Conservation (phyloP, 1,139 yeast genomes). For the Hanseniaspora gamundiae region DNA sequence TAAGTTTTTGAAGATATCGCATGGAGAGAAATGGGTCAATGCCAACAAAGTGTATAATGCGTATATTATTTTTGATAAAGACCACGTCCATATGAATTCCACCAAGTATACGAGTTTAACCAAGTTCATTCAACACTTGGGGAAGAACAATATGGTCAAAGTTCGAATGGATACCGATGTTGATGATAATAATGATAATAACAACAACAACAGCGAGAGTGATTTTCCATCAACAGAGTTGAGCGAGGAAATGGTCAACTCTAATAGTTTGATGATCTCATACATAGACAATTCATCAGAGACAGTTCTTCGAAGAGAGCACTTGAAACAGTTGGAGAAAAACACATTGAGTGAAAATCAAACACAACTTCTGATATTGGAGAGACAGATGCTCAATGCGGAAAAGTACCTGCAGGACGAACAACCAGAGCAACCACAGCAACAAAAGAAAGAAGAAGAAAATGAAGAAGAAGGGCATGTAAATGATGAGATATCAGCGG, state of each 20-base stretch:
- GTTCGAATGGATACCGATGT: slow-evolving; percentile 34
- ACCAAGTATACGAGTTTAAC: slow-evolving; percentile 70
- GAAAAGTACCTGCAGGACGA: slow-evolving; percentile 1
- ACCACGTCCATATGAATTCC: slow-evolving; percentile 84
- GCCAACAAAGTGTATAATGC: slow-evolving; percentile 88
- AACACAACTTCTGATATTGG: slow-evolving; percentile 31
- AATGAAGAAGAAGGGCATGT: not conserved
- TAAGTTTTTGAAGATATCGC: slow-evolving; percentile 47
- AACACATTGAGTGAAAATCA: slow-evolving; percentile 35
- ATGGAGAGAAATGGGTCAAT: slow-evolving; percentile 70
- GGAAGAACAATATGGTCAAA: slow-evolving; percentile 43
- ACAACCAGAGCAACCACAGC: no score
- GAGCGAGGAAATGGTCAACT: slow-evolving; percentile 2
- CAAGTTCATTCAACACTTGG: slow-evolving; percentile 55
- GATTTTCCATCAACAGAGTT: slow-evolving; percentile 1
- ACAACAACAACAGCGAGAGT: no score
- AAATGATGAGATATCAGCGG: not conserved
- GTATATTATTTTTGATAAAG: slow-evolving; percentile 53
- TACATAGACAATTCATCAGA: slow-evolving; percentile 43
- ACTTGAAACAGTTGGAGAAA: slow-evolving; percentile 27
- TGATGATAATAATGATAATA: slow-evolving; percentile 8
- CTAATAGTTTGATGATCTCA: slow-evolving; percentile 32
- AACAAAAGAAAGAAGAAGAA: slow-evolving; percentile 4
- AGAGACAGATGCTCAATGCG: slow-evolving; percentile 36
- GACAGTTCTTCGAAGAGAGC: slow-evolving; percentile 28